Percentiles rank a stretch among this genome's conserved stretches.
Conservation (phyloP, 2,329 filamentous ascomycete species). For the Apiospora arundinis region DNA sequence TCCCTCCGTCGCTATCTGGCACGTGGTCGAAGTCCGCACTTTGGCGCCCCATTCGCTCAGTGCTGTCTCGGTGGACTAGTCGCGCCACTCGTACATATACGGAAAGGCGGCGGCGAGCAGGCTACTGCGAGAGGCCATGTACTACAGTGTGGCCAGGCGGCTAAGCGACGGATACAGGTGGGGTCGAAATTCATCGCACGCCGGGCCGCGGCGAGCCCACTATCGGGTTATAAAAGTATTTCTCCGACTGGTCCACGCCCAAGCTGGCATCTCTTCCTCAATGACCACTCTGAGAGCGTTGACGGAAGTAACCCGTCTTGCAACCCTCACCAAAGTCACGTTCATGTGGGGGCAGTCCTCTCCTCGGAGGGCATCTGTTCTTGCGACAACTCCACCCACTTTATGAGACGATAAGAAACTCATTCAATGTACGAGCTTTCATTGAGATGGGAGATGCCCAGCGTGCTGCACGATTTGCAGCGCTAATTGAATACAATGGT, state of each 20-base stretch:
- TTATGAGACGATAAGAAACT: constrained; percentile 36
- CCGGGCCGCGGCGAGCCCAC: no score
- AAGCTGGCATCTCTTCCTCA: no score
- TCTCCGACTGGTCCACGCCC: no score
- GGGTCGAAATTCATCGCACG: no score
- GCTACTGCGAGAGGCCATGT: no score
- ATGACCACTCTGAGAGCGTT: not conserved
- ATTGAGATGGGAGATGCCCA: constrained; percentile 31
- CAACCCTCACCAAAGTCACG: constrained; percentile 7
- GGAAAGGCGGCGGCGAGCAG: no score
- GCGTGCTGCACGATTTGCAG: constrained; percentile 30
- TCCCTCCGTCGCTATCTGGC: not conserved
- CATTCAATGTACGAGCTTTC: constrained; percentile 34
- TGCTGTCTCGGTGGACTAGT: not conserved
- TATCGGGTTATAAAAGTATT: no score
- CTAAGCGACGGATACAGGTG: no score
- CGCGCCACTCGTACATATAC: no score
- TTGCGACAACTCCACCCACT: constrained; percentile 30
- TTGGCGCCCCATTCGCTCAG: not conserved
- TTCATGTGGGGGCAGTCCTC: constrained; percentile 3
- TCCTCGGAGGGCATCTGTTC: constrained; percentile 1
- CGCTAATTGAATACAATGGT: constrained; percentile 36
- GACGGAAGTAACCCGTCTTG: not conserved
- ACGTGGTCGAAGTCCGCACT: not conserved
- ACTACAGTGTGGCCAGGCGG: no score